Evolutionary conservation across 176 grass and related monocot species (phyloP).

Genomic region (Triticum monococcum): DNA sequence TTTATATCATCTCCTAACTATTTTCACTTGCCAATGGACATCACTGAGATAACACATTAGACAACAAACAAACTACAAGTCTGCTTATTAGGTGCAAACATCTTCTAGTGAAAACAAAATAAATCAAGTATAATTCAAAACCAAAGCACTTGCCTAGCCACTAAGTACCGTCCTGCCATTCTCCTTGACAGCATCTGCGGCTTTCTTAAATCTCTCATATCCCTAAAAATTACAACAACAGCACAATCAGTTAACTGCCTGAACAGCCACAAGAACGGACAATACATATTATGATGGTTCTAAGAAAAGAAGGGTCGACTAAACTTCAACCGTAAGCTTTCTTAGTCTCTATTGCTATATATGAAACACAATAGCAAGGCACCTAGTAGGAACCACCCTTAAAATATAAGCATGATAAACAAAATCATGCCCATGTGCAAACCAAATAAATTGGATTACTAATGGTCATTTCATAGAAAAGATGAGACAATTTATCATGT

Average conservation of each 20-base stretch:
- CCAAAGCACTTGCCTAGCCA: conserved; percentile 58
- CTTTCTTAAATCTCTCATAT: conserved; percentile 90
- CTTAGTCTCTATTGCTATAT: background rate
- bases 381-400: background rate
- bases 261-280: background rate
- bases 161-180: conserved; percentile 54
- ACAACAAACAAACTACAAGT: background rate
- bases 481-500: background rate
- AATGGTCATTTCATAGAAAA: background rate
- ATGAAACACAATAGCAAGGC: background rate
- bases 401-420: background rate
- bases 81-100: background rate
- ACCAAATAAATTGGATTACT: too few species aligned
- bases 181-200: conserved; percentile 73
- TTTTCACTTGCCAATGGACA: background rate
- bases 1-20: background rate
- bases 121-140: conserved; percentile 21
- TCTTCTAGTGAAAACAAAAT: background rate
- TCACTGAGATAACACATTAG: background rate
- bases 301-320: conserved; percentile 14
- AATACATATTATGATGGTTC: background rate
- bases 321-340: background rate
- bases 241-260: background rate
- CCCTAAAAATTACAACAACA: conserved; percentile 53
- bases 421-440: background rate